Base-by-base conservation (phyloP, 1,284 basidiomycete genomes). In the Cryptococcus sp. region DNA sequence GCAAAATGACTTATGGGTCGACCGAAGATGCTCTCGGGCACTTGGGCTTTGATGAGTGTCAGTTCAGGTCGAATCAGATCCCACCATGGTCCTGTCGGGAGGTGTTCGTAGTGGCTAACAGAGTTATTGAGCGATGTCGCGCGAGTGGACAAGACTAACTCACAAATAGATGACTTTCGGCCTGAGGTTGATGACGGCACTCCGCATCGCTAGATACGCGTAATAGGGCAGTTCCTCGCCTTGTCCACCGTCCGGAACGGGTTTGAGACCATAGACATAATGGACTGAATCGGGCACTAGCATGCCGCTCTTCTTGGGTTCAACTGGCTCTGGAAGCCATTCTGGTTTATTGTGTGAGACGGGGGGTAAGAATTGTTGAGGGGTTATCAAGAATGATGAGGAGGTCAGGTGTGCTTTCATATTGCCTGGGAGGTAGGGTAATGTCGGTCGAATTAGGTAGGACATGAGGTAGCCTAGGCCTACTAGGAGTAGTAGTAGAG, bases 191-290 rank as follows among this genome's bases (percentile, higher is more conserved):
- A 79, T 58, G 19, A 81, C 29, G n/a, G 77, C 79, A 53, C 76
- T 78, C 46, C 78, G 61, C 48, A 80, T 74, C 0, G 78, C 78
- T 37, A 80, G 64, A 62, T 80, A 81, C 29, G 78, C 78, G 60
- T 78, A 80, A 61, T 80, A 80, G 19, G 78, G 77, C 48, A 80
- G 68, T 54, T 76, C 71, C 43, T 75, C 73, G 16, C 63, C 68
- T 22, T 63, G 58, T 10, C 51, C 47, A 38, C 72, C 75, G 3
- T 65, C 59, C 45, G 59, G 29, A 10, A 72, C 49, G 16, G 70
- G 64, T 58, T 77, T 79, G 37, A 79, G 55, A 1, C 78, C 78
- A 55, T 74, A 80, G 3, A 80, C 73, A 55, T 78, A 79, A 58
- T 79, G 79, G 7, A 79, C 68, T 5, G 69, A 55, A 53, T 79